A percentile compares a stretch with the other conserved stretches of the same genome.
These are phyloP conservation scores for Eurotiales sp. DNA, from an alignment of 2,329 filamentous ascomycete genomes.

Conservation along the genomic window DNA sequence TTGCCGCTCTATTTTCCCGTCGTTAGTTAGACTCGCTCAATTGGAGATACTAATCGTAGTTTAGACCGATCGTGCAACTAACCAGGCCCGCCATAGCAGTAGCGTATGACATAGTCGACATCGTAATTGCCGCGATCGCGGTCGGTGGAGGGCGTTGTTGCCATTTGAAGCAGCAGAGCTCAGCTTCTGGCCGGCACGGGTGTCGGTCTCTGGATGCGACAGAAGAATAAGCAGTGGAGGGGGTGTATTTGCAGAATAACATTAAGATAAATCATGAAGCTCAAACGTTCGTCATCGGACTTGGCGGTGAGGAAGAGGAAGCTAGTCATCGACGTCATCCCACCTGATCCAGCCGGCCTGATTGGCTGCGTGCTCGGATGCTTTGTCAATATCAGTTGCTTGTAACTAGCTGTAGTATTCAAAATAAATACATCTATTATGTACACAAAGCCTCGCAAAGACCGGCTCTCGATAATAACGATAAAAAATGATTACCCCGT, in stretches of 20 bases:
- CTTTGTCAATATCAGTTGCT: no score
- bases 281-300: no score
- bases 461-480: background rate
- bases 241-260: background rate
- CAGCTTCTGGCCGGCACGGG: background rate
- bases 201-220: background rate
- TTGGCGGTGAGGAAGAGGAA: no score
- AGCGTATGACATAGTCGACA: constrained; percentile 88
- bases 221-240: background rate
- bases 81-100: constrained; percentile 67
- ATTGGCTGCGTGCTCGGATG: background rate
- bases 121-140: constrained; percentile 54
- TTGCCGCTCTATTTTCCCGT: constrained; percentile 62
- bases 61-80: constrained; percentile 23
- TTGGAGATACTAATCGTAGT: background rate
- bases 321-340: constrained; percentile 6
- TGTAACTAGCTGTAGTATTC: background rate
- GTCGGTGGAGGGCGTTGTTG: constrained; percentile 24
- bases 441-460: no score
- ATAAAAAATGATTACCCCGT: background rate
- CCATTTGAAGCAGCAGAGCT: constrained; percentile 23
- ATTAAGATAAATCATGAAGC: no score
- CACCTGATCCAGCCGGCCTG: background rate
- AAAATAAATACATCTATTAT: no score
- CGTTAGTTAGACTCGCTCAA: no score